These are phyloP conservation scores for Tulasnella sp. DNA, from an alignment of 768 basidiomycete species.

Conservation along the genomic window DNA sequence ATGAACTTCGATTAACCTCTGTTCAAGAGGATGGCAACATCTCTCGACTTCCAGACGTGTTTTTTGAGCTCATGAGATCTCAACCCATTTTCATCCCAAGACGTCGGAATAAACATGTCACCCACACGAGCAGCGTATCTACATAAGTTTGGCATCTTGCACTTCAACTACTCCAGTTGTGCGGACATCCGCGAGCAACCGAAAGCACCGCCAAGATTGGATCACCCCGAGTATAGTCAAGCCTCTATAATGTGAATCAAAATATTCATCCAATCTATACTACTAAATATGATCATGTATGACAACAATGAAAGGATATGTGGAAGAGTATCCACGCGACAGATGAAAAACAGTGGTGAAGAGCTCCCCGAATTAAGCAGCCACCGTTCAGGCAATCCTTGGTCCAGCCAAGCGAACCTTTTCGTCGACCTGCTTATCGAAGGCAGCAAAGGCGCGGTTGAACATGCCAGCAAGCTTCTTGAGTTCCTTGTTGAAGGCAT, in stretches of 20 bases:
- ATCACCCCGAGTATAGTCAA: too few relatives aligned
- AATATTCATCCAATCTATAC: constrained; percentile 1
- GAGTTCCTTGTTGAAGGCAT: constrained; percentile 84
- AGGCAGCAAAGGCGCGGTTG: constrained; percentile 86
- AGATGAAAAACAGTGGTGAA: not conserved
- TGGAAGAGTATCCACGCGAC: not conserved
- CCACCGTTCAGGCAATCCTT: constrained; percentile 6
- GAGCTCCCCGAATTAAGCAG: not conserved
- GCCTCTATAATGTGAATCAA: not conserved
- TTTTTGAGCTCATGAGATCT: not conserved
- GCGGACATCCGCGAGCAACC: too few relatives aligned
- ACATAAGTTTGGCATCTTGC: too few relatives aligned
- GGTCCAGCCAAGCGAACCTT: constrained; percentile 85
- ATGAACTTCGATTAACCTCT: not conserved
- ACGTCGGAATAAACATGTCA: too few relatives aligned
- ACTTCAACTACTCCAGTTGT: too few relatives aligned
- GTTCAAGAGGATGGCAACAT: not conserved
- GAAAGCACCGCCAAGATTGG: too few relatives aligned
- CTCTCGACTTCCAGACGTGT: too few relatives aligned
- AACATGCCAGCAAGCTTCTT: constrained; percentile 91
- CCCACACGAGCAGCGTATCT: too few relatives aligned
- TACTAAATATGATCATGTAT: constrained; percentile 7
- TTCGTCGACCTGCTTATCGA: constrained; percentile 78
- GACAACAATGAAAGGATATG: not conserved
- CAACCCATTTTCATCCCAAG: too few relatives aligned